These are phyloP conservation scores for Trichoderma guizhouense DNA, from an alignment of 2,329 filamentous ascomycete species.

Conservation along the genomic window DNA sequence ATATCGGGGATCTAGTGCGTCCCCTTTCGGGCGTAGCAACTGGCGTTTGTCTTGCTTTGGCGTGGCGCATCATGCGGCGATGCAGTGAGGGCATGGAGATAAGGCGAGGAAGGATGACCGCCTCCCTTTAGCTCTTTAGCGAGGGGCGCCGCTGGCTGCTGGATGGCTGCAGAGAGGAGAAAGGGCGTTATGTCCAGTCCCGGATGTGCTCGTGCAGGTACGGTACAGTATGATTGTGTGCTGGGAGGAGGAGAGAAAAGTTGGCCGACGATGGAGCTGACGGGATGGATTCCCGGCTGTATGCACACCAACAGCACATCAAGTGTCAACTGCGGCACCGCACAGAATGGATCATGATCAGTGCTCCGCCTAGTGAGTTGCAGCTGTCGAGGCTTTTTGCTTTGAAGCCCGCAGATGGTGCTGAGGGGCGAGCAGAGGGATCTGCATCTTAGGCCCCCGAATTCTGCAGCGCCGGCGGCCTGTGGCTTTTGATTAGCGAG, in stretches of 20 bases:
- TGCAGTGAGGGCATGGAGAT: neutral
- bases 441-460: neutral
- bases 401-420: neutral
- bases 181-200: neutral
- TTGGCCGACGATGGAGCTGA: neutral
- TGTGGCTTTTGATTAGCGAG: constrained; percentile 1
- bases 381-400: neutral
- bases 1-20: constrained; percentile 6
- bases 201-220: neutral
- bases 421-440: neutral
- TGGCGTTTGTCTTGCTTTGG: constrained; percentile 14
- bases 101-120: neutral
- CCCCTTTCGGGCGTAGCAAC: constrained; percentile 13
- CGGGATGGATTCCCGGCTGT: neutral
- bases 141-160: neutral
- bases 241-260: neutral
- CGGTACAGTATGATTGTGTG: neutral
- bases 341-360: neutral
- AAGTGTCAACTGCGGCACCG: neutral
- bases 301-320: neutral
- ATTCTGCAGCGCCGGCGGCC: neutral
- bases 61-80: constrained; percentile 11
- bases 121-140: neutral
- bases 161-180: neutral
- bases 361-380: neutral